Evolutionary conservation across 345 rosid genomes (phyloP).

Genomic region (Ceriops tagal): DNA sequence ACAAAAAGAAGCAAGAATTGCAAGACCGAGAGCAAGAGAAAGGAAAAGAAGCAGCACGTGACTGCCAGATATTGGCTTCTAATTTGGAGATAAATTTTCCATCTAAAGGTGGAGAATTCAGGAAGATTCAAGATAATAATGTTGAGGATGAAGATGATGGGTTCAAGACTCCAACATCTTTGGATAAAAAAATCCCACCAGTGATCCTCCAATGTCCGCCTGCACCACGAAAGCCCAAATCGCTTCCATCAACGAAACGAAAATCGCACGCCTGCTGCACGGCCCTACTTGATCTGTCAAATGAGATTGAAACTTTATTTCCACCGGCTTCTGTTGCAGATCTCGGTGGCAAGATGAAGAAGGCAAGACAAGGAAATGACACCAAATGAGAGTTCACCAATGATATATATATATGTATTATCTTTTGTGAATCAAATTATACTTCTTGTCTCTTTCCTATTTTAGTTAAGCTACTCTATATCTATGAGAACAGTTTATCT

Average conservation of each 20-base stretch:
- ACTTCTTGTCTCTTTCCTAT: too few relatives aligned
- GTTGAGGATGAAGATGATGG: constrained; percentile 29
- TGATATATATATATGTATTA: not conserved
- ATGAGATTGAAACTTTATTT: constrained; percentile 60
- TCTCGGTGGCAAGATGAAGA: constrained; percentile 58
- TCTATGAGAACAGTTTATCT: too few relatives aligned
- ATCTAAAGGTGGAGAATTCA: constrained; percentile 24
- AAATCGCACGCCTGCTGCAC: constrained; percentile 20
- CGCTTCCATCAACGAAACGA: constrained; percentile 40
- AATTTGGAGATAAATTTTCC: constrained; percentile 38
- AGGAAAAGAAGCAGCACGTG: constrained; percentile 25
- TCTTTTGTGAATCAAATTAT: too few relatives aligned
- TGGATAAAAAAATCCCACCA: constrained; percentile 38
- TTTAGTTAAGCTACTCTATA: too few relatives aligned
- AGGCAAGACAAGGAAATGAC: constrained; percentile 36
- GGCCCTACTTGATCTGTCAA: constrained; percentile 52
- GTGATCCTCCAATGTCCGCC: constrained; percentile 44
- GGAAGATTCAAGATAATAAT: not conserved
- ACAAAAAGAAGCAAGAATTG: not conserved
- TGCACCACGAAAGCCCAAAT: constrained; percentile 68
- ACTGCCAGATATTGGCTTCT: constrained; percentile 23
- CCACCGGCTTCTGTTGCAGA: constrained; percentile 49
- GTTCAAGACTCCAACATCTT: constrained; percentile 61
- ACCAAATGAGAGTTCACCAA: not conserved
- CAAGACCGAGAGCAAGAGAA: not conserved